Evolutionary conservation across 2,329 filamentous ascomycete genomes (phyloP), one percentile per base, ranked within the genome.

Genomic region (Pseudogymnoascus sp.): DNA sequence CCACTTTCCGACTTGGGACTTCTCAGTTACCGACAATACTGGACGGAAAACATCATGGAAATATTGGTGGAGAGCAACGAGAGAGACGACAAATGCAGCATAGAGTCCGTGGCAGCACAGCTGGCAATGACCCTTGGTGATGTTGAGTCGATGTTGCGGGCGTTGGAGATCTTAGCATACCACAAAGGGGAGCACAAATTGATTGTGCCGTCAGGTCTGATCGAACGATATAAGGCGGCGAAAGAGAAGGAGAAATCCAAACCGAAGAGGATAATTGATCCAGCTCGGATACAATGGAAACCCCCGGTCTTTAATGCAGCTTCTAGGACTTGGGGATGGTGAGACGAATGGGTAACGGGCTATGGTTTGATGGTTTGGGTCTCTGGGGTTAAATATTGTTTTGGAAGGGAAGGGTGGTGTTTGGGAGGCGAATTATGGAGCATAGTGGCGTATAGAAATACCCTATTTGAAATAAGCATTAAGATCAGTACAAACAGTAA

Each of bases 61-160:
- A 75, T 96, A 12, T 81, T 99, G n/a, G 78, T 96, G 56, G 88
- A 88, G 59, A 83, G 83, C 60, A 87, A 87, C 65, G 87, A 89
- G 65, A 78, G 81, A 16, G 85, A 86, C 7, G 85, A 88, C 11
- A 88, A 86, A 71, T 88, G 90, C 62, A 96, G 89, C 63, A 93
- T 98, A 62, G 93, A 97, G 70, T 85, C 90, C 60, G 84, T 99
- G 61, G 93, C 91, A 0, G 81, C 84, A 5, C 76, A 86, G 35
- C 86, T 95, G 7, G 89, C 93, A 2, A 98, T 99, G 93, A 98
- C 93, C n/a, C 93, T 92, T 5, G 91, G 92, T 71, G 95, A 99
- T 74, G 93, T 99, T 12, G 87, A 98, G 75, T 92, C 97, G 74
- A 98, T 95, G 0, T 77, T 99, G 61, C 92, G 97, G 73, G 93